Conservation (phyloP, 345 rosid species). For the Melaleuca quinquenervia region DNA sequence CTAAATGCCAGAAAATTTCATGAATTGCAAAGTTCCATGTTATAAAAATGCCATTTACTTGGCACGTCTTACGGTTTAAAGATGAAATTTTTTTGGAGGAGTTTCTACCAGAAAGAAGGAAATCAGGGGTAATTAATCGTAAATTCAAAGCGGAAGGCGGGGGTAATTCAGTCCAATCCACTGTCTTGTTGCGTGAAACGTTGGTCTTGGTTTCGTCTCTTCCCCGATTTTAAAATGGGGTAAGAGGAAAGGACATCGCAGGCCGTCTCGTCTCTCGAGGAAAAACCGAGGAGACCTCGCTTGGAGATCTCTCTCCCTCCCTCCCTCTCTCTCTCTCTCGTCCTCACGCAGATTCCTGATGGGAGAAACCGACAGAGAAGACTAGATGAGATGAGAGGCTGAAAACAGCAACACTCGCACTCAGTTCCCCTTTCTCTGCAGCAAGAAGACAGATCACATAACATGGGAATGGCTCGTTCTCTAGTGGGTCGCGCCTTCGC, state of each 20-base stretch:
- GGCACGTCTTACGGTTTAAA: background rate
- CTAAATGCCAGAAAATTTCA: background rate
- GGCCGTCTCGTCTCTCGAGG: background rate
- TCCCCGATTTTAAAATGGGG: background rate
- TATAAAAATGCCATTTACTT: background rate
- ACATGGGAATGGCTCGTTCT: background rate
- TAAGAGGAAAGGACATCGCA: background rate
- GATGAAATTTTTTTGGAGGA: background rate
- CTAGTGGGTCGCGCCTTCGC: background rate
- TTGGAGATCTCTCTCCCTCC: background rate
- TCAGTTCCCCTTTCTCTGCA: background rate
- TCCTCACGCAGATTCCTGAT: background rate
- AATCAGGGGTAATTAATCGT: background rate
- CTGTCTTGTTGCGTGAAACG: background rate
- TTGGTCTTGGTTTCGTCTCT: background rate
- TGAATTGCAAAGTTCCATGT: background rate
- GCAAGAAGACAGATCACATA: background rate
- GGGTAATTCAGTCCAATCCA: background rate
- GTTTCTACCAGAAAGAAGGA: background rate
- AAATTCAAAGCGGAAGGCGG: background rate
- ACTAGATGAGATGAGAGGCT: background rate
- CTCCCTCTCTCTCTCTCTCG: background rate
- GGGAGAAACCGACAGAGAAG: background rate
- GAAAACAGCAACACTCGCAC: background rate
- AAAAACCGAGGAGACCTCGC: background rate